Base-by-base conservation (phyloP, 495 filamentous ascomycete species). In the Bryoglossum gracile region DNA sequence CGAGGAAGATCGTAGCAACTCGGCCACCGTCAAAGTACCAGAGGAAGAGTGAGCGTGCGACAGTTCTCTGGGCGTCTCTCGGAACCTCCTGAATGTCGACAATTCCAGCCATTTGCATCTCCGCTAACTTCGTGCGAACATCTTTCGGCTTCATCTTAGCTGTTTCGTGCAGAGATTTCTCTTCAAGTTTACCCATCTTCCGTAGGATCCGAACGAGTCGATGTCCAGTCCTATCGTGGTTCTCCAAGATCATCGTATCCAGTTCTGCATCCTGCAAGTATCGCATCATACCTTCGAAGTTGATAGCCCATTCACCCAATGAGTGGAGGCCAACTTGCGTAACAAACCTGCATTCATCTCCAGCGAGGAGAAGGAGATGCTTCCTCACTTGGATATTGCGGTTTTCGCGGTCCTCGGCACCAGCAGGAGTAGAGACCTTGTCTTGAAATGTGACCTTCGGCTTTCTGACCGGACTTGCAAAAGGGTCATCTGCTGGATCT, bases 81-180 rank as follows among this genome's bases (percentile, higher is more conserved):
- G 92, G 92, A 0, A 97, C 82, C 68, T 99, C 92, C 61, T 97
- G 94, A 8, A 89, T 71, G 50, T 95, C 85, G 14, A 95, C 74
- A 50, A 90, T 83, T 3, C 92, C 91, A 21, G 78, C 75, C 55
- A 81, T 77, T 51, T 94, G 85, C 74, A 99, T 84, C 47, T 76
- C 76, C 2, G 82, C 77, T 58, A 97, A 80, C 49, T 86, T 82
- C 46, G 83, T 75, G 11, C 91, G 88, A 36, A 95, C 72, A 37
- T 92, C 83, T 43, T 86, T 82, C 58, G 87, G 84, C 19, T 78
- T 80, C 53, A 94, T 76, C 47, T 97, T 73, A 46, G 80, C 82
- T 47, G 87, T 70, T 28, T 79, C 78, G 23, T 82, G 76, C 8
- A 95, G 65, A 32, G 81, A 79, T 60, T 92, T 94, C 62, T 99